Evolutionary conservation across 2,329 filamentous ascomycete genomes (phyloP).

Genomic region (Pseudogymnoascus sp.): DNA sequence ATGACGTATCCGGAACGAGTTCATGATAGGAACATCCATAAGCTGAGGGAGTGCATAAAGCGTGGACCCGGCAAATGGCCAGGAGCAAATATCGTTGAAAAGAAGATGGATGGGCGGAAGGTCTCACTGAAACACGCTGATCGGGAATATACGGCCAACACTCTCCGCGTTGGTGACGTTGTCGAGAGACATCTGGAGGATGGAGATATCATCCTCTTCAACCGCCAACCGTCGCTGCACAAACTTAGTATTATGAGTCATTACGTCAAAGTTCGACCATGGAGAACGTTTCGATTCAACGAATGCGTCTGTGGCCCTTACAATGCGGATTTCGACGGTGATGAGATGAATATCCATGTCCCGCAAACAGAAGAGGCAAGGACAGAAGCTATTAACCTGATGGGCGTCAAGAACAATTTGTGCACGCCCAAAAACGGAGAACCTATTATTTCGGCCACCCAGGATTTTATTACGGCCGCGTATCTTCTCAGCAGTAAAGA

Average conservation of each 20-base stretch:
- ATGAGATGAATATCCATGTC: slow-evolving; percentile 98
- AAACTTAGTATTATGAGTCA: slow-evolving; percentile 98
- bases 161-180: slow-evolving; percentile 73
- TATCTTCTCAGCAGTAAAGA: slow-evolving; percentile 90
- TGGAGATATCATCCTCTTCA: slow-evolving; percentile 93
- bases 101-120: slow-evolving; percentile 60
- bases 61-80: slow-evolving; percentile 76
- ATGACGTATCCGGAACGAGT: slow-evolving; percentile 91
- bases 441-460: slow-evolving; percentile 96
- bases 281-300: slow-evolving; percentile 92
- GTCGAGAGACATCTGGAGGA: slow-evolving; percentile 94
- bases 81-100: slow-evolving; percentile 75
- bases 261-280: slow-evolving; percentile 83
- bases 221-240: slow-evolving; percentile 93
- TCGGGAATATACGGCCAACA: slow-evolving; percentile 59
- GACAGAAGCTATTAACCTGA: slow-evolving; percentile 88
- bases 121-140: slow-evolving; percentile 69
- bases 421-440: slow-evolving; percentile 96
- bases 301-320: slow-evolving; percentile 98
- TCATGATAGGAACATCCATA: slow-evolving; percentile 75
- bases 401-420: slow-evolving; percentile 96
- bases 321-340: slow-evolving; percentile 97
- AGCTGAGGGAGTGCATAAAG: slow-evolving; percentile 62
- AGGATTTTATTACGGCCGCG: slow-evolving; percentile 96
- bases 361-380: slow-evolving; percentile 95